These are phyloP conservation scores for Pugionium cornutum DNA, from an alignment of 345 rosid species.

Conservation along the genomic window DNA sequence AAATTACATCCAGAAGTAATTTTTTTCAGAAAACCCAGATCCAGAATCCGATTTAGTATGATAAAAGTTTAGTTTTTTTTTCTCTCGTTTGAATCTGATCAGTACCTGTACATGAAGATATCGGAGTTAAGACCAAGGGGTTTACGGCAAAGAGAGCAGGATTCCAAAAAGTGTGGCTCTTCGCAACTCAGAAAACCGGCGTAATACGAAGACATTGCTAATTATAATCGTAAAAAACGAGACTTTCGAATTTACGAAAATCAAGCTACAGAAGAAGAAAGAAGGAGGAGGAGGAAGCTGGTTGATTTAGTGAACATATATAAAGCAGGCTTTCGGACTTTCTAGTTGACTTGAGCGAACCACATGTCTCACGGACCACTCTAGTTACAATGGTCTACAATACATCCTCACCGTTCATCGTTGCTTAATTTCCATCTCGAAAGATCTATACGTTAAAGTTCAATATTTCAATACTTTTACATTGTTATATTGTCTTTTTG, in stretches of 20 bases:
- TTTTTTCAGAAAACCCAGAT: neutral
- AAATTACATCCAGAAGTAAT: no score
- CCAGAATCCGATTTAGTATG: neutral
- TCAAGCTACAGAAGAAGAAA: no score
- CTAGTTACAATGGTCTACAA: neutral
- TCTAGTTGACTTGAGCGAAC: conserved; percentile 29
- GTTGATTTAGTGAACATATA: conserved; percentile 20
- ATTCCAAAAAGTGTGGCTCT: conserved; percentile 68
- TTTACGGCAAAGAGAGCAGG: conserved; percentile 71
- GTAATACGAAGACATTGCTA: conserved; percentile 39
- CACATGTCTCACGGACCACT: conserved; percentile 24
- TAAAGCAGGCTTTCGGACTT: conserved; percentile 34
- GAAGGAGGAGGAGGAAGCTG: conserved; percentile 9
- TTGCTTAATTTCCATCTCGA: no score
- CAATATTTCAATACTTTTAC: no score
- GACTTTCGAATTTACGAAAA: neutral
- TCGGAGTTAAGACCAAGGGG: conserved; percentile 62
- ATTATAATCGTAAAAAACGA: neutral
- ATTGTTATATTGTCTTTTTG: no score
- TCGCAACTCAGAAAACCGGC: conserved; percentile 31
- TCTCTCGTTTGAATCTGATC: neutral
- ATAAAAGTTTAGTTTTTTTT: neutral
- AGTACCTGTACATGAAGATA: conserved; percentile 92
- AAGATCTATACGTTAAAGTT: no score
- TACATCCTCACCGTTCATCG: conserved; percentile 16